phyloP scores from a whole-genome alignment of 2,329 filamentous ascomycete genomes.

The Aspergillus hortae region DNA sequence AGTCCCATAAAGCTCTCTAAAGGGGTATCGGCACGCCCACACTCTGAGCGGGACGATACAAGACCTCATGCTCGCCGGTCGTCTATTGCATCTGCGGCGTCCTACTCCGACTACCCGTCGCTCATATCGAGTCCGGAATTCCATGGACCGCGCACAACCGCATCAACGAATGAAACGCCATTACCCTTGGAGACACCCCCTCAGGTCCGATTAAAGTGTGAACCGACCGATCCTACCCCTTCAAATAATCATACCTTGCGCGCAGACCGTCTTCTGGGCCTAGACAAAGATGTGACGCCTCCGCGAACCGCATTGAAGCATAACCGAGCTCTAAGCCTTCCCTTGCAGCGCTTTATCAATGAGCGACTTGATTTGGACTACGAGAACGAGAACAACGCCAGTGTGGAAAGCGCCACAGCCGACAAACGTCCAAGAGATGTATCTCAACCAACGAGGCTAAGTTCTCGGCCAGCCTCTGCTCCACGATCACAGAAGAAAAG shows the following conservation, averaged over 20 bases:
- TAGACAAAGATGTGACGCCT: slow-evolving; percentile 24
- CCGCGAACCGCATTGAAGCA: slow-evolving; percentile 23
- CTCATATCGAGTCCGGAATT: slow-evolving; percentile 28
- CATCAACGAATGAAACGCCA: slow-evolving; percentile 25
- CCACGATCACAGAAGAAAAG: slow-evolving; percentile 13
- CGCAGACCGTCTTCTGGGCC: slow-evolving; percentile 26
- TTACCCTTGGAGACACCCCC: slow-evolving; percentile 22
- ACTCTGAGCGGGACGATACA: slow-evolving; percentile 16
- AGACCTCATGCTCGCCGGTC: slow-evolving; percentile 21
- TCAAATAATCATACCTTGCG: slow-evolving; percentile 27
- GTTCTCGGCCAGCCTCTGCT: background rate
- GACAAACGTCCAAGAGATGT: slow-evolving; percentile 5
- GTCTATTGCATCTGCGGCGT: slow-evolving; percentile 29
- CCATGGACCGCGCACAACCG: slow-evolving; percentile 19
- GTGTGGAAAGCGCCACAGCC: slow-evolving; percentile 7
- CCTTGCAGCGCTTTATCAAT: slow-evolving; percentile 39
- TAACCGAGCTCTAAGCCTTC: slow-evolving; percentile 33
- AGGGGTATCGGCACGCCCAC: slow-evolving; percentile 16
- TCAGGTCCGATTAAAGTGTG: slow-evolving; percentile 17
- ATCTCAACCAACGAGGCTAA: background rate
- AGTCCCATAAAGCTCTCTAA: slow-evolving; percentile 33
- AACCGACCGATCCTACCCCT: slow-evolving; percentile 14
- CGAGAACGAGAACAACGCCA: slow-evolving; percentile 14
- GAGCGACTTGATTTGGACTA: slow-evolving; percentile 31
- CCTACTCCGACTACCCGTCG: slow-evolving; percentile 30